Percentiles rank a stretch among this genome's conserved stretches.
These are phyloP conservation scores for Penicillium parvum DNA, from an alignment of 495 filamentous ascomycete species.

Conservation along the genomic window DNA sequence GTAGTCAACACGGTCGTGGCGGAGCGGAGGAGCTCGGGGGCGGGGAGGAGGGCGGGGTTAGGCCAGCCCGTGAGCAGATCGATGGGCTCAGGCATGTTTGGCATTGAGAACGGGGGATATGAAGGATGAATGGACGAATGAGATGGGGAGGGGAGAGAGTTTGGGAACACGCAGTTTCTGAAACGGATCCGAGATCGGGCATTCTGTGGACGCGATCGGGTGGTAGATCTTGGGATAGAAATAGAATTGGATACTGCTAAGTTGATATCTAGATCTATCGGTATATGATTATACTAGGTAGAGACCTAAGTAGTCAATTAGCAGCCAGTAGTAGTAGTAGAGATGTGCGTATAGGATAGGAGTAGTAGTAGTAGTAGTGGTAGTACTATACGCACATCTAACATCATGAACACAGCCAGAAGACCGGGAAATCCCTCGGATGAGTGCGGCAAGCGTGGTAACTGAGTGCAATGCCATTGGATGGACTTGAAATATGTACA, in stretches of 20 bases:
- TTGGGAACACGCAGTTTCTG: too few species aligned
- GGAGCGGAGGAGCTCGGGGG: slow-evolving; percentile 50
- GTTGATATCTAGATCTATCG: too few species aligned
- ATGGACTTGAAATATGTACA: not conserved
- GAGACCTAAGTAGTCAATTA: too few species aligned
- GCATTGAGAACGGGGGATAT: not conserved
- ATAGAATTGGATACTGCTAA: too few species aligned
- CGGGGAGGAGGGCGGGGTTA: slow-evolving; percentile 64
- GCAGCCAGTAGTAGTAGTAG: too few species aligned
- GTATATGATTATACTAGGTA: too few species aligned
- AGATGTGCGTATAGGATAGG: too few species aligned
- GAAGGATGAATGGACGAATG: slow-evolving; percentile 4
- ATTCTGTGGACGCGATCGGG: slow-evolving; percentile 10
- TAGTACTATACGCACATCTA: too few species aligned
- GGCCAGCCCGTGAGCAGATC: slow-evolving; percentile 73
- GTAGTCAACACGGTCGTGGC: slow-evolving; percentile 53
- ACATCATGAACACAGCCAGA: too few species aligned
- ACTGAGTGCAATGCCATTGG: slow-evolving; percentile 10
- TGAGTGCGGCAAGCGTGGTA: slow-evolving; percentile 10
- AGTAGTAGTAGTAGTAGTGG: too few species aligned
- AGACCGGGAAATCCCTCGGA: slow-evolving; percentile 5
- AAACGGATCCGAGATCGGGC: slow-evolving; percentile 11
- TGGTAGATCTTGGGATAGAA: too few species aligned
- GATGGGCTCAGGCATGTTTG: slow-evolving; percentile 35
- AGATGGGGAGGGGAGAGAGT: too few species aligned